These are phyloP conservation scores for Microsporum audouinii DNA, from an alignment of 2,329 filamentous ascomycete genomes.

Conservation along the genomic window DNA sequence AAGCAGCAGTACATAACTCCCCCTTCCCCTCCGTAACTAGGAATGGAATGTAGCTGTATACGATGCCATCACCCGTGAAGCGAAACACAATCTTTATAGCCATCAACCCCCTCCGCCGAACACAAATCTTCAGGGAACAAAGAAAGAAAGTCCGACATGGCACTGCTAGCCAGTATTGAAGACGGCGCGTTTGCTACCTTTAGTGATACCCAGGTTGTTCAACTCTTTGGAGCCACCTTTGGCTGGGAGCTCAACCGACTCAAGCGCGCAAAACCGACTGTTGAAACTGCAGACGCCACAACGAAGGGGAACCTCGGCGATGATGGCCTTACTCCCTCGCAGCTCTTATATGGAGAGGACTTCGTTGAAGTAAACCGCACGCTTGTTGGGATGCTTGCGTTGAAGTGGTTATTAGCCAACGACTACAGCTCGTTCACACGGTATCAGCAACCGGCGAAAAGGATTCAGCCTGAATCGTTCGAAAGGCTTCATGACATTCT, in stretches of 20 bases:
- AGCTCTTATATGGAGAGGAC: slow-evolving; percentile 22
- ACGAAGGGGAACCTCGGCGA: neutral
- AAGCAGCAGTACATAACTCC: neutral
- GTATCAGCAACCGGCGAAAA: slow-evolving; percentile 4
- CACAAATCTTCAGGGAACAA: neutral
- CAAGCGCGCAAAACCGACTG: neutral
- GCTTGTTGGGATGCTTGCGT: slow-evolving; percentile 25
- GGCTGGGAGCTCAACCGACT: neutral
- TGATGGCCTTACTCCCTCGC: slow-evolving; percentile 17
- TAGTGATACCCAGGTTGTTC: neutral
- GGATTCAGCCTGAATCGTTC: neutral
- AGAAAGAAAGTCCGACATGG: neutral
- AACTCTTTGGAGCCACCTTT: neutral
- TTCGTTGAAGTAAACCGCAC: slow-evolving; percentile 32
- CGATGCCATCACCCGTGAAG: neutral
- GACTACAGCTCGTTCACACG: slow-evolving; percentile 26
- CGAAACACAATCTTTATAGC: neutral
- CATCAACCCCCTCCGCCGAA: neutral
- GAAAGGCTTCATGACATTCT: neutral
- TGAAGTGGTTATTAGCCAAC: slow-evolving; percentile 29
- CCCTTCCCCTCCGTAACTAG: neutral
- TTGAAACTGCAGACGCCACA: neutral
- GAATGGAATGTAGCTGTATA: neutral
- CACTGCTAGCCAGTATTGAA: neutral
- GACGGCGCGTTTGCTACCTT: neutral